Conservation (phyloP, 768 basidiomycete species). For the Hericium rajendrae region DNA sequence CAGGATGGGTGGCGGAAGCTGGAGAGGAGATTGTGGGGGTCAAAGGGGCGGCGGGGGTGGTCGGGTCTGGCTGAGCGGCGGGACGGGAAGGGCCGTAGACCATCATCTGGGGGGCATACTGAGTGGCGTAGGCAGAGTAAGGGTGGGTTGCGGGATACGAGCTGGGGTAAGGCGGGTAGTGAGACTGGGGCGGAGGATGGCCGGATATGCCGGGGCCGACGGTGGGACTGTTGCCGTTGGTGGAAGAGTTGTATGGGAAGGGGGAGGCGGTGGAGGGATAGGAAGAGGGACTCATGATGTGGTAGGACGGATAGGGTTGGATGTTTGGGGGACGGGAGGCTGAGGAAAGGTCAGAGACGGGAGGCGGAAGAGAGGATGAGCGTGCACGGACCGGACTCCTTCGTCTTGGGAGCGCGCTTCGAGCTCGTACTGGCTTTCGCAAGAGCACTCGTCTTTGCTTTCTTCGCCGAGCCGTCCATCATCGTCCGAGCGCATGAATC, state of each 20-base stretch:
- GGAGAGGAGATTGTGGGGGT: conserved; percentile 21
- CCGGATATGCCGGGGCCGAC: conserved; percentile 29
- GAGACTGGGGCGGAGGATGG: conserved; percentile 41
- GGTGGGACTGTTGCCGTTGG: conserved; percentile 28
- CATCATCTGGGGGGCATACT: conserved; percentile 44
- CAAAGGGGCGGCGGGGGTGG: conserved; percentile 19
- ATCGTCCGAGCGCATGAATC: too few species aligned
- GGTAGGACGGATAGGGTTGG: conserved; percentile 46
- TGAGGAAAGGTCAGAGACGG: conserved; percentile 9
- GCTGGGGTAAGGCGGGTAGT: conserved; percentile 34
- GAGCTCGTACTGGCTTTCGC: too few species aligned
- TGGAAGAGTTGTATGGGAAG: conserved; percentile 24
- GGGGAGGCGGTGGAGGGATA: conserved; percentile 34
- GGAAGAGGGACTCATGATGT: conserved; percentile 59
- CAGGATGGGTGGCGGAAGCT: conserved; percentile 5
- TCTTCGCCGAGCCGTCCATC: too few species aligned
- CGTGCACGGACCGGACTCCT: too few species aligned
- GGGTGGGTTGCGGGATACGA: conserved; percentile 30
- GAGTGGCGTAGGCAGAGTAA: conserved; percentile 39
- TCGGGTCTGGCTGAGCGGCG: conserved; percentile 27
- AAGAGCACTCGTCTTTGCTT: too few species aligned
- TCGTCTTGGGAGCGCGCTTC: too few species aligned
- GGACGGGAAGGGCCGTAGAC: conserved; percentile 45
- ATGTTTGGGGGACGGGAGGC: conserved; percentile 28
- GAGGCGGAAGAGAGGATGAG: neutral